These are phyloP conservation scores for Phaeotremella skinneri DNA, from an alignment of 768 basidiomycete genomes.

Conservation along the genomic window DNA sequence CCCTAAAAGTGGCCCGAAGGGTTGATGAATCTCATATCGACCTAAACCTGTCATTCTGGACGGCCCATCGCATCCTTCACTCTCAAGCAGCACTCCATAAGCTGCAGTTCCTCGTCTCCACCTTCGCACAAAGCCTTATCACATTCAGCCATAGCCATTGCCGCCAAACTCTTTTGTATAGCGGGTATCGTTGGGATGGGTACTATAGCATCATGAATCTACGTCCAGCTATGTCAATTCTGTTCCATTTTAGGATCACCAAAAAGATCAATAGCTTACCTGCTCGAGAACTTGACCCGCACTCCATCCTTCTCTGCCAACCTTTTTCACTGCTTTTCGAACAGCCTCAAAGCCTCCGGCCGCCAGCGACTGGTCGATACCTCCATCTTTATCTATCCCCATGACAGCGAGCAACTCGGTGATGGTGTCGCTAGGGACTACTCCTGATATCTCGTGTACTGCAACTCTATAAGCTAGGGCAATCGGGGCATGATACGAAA, in stretches of 20 bases:
- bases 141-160: conserved; percentile 83
- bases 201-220: conserved; percentile 89
- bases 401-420: conserved; percentile 66
- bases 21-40: no score
- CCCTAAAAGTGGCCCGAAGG: no score
- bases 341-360: conserved; percentile 57
- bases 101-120: conserved; percentile 94
- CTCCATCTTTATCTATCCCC: conserved; percentile 63
- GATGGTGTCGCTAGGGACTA: conserved; percentile 76
- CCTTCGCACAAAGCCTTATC: conserved; percentile 96
- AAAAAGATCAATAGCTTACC: conserved; percentile 56
- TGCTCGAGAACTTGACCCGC: conserved; percentile 84
- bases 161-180: conserved; percentile 74
- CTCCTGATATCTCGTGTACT: conserved; percentile 93
- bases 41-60: no score
- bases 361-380: conserved; percentile 26
- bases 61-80: conserved; percentile 60
- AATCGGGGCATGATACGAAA: background rate
- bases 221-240: background rate
- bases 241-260: no score
- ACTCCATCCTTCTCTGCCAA: conserved; percentile 87
- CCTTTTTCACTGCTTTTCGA: conserved; percentile 62
- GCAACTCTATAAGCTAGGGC: background rate
- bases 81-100: conserved; percentile 78
- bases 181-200: conserved; percentile 76